Evolutionary conservation across 148 eudicot genomes (phyloP).

Genomic region (Amaranthus palmeri): DNA sequence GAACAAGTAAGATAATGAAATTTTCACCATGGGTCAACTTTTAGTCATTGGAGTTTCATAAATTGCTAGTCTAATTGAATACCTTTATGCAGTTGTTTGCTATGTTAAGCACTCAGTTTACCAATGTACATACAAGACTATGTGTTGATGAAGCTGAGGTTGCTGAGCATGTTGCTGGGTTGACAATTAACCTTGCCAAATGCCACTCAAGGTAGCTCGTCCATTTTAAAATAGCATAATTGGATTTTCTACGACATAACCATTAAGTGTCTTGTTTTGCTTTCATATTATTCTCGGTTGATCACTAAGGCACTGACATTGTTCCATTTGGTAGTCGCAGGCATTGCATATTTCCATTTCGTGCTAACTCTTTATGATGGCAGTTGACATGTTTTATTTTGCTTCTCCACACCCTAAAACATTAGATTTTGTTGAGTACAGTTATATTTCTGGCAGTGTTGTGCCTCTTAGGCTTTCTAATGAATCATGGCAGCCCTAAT

Average conservation of each 20-base stretch:
- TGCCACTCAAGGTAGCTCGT: constrained; percentile 69
- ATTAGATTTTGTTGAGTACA: not conserved
- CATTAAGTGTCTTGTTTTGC: not conserved
- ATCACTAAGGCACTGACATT: not conserved
- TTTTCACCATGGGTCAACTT: not conserved
- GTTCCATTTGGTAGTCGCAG: not conserved
- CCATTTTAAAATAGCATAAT: not conserved
- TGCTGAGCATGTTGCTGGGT: constrained; percentile 88
- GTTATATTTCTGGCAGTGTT: not conserved
- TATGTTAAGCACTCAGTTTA: constrained; percentile 60
- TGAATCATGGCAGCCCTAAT: no score
- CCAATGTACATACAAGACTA: constrained; percentile 66
- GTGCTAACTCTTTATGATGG: not conserved
- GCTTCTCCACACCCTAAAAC: not conserved
- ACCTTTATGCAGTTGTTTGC: constrained; percentile 49
- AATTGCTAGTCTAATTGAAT: not conserved
- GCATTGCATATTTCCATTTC: no score
- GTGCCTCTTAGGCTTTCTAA: not conserved
- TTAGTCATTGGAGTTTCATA: not conserved
- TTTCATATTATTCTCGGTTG: not conserved
- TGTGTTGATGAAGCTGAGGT: constrained; percentile 90
- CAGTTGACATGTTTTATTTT: not conserved
- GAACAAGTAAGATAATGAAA: constrained; percentile 54
- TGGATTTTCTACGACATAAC: not conserved
- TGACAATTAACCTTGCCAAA: constrained; percentile 83